Evolutionary conservation across 108 stramenopile genomes (phyloP).

Genomic region (Aurantiochytrium sp.): DNA sequence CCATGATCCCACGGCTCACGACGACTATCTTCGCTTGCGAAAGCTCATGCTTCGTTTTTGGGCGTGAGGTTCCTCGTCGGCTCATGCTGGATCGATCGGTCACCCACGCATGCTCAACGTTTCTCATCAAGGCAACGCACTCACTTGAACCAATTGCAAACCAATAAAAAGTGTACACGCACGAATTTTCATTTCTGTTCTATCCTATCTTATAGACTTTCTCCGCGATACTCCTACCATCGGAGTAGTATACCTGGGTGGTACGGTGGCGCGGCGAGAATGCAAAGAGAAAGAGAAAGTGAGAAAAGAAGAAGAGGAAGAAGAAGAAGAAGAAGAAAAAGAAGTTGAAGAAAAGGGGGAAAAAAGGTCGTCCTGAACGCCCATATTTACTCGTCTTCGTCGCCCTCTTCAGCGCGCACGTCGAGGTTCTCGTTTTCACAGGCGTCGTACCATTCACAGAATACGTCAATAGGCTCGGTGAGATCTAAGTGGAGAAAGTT

Average conservation of each 20-base stretch:
- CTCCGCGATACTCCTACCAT: no score
- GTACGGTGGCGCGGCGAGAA: no score
- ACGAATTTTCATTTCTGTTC: no score
- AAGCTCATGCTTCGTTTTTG: background rate
- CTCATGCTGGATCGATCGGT: background rate
- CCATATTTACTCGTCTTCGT: background rate
- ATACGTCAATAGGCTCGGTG: conserved; percentile 9
- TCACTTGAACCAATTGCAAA: background rate
- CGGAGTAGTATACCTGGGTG: no score
- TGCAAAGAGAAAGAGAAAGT: no score
- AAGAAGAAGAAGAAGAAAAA: no score
- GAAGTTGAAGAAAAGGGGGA: no score
- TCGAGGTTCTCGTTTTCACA: background rate
- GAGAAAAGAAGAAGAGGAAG: no score
- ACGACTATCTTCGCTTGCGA: background rate
- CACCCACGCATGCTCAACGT: background rate
- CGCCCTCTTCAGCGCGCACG: background rate
- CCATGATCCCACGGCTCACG: background rate
- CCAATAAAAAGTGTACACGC: no score
- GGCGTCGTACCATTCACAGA: background rate
- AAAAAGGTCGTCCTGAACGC: no score
- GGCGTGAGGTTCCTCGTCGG: background rate
- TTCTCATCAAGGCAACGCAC: background rate
- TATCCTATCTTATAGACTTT: no score
- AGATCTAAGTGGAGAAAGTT: background rate